Evolutionary conservation across 805 yeast species (phyloP).

Genomic region (Ogataea salicorniae): DNA sequence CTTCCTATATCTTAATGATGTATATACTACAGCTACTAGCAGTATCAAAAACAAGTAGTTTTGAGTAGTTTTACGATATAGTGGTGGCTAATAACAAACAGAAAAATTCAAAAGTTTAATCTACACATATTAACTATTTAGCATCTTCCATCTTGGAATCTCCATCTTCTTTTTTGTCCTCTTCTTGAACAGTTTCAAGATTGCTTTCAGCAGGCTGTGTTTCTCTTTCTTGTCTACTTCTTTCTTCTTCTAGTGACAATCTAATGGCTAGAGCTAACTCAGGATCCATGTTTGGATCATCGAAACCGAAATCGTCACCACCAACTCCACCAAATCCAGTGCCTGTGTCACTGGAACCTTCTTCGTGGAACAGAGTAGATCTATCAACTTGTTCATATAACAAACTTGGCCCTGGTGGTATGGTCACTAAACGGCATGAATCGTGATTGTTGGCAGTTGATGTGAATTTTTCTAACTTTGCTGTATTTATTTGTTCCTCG

Average conservation of each 20-base stretch:
- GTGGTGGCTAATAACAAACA: too few relatives aligned
- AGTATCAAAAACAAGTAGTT: too few relatives aligned
- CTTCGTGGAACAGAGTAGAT: constrained; percentile 68
- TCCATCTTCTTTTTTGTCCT: constrained; percentile 12
- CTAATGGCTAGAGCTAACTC: constrained; percentile 95
- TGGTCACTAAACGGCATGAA: constrained; percentile 74
- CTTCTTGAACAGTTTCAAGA: constrained; percentile 20
- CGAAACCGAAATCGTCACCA: constrained; percentile 50
- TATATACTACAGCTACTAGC: too few relatives aligned
- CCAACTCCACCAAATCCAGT: constrained; percentile 40
- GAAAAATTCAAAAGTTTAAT: too few relatives aligned
- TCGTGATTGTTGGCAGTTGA: constrained; percentile 69
- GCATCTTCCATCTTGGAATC: constrained; percentile 19
- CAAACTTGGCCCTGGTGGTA: constrained; percentile 83
- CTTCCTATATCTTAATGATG: too few relatives aligned
- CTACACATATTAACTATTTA: constrained; percentile 4
- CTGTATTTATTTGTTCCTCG: constrained; percentile 72
- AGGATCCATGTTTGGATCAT: constrained; percentile 91
- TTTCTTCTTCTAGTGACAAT: constrained; percentile 91
- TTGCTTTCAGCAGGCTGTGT: constrained; percentile 30
- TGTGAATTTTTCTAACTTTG: constrained; percentile 74
- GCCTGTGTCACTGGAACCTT: constrained; percentile 46
- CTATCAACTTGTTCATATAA: constrained; percentile 76
- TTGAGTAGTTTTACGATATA: too few relatives aligned
- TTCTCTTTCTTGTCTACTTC: constrained; percentile 81